A percentile compares a stretch with the other conserved stretches of the same genome.
Conservation (phyloP, 805 yeast species). For the Saturnispora serradocipensis region DNA sequence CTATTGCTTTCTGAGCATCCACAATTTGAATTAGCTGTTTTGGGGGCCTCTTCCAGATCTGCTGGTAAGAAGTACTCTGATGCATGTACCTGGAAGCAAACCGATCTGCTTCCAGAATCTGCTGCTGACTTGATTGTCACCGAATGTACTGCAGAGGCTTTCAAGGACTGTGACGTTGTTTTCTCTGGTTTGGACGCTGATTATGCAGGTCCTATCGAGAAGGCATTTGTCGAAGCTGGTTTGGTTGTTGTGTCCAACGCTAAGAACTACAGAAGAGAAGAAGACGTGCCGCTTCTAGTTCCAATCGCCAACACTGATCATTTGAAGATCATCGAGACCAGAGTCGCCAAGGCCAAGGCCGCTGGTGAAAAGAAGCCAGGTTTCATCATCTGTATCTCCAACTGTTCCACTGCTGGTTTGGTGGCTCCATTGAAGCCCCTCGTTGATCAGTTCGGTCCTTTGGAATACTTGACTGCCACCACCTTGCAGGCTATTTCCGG, state of each 20-base stretch:
- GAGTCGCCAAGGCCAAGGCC: conserved; percentile 44
- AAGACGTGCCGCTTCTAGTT: conserved; percentile 84
- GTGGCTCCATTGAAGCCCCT: conserved; percentile 97
- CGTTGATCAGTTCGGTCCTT: conserved; percentile 82
- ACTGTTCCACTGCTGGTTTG: conserved; percentile 96
- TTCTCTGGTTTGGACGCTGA: conserved; percentile 93
- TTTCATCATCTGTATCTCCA: conserved; percentile 87
- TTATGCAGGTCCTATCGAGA: conserved; percentile 87
- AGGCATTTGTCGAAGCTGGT: conserved; percentile 73
- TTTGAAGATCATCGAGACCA: conserved; percentile 58
- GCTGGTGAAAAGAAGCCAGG: conserved; percentile 54
- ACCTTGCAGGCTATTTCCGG: conserved; percentile 97
- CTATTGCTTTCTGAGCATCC: conserved; percentile 80
- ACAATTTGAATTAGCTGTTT: conserved; percentile 69
- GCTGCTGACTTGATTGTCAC: conserved; percentile 57
- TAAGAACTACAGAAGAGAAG: conserved; percentile 84
- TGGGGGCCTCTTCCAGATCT: conserved; percentile 91
- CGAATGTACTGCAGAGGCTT: conserved; percentile 69
- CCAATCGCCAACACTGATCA: conserved; percentile 95
- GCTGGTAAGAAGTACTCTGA: conserved; percentile 83
- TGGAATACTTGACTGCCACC: conserved; percentile 76
- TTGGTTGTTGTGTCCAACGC: conserved; percentile 87
- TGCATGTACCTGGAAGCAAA: conserved; percentile 93
- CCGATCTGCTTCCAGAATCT: conserved; percentile 62
- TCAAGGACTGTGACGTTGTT: conserved; percentile 86